phyloP scores from a whole-genome alignment of 202 grass and related monocot species.

The Schoenoplectus triqueter region DNA sequence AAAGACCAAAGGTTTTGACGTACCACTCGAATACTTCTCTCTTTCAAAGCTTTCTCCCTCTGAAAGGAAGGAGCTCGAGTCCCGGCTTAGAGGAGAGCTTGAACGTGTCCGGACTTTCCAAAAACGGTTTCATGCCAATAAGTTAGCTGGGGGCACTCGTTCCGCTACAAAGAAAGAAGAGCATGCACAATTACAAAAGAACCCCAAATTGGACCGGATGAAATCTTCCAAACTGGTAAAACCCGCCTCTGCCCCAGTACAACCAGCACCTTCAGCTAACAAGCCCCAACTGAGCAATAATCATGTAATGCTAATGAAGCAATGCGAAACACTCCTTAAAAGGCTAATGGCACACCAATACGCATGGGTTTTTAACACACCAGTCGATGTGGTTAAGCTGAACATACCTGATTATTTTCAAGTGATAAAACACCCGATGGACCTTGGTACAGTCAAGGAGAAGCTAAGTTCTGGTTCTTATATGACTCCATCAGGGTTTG shows the following conservation, averaged over 20 bases:
- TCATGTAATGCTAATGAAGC: constrained; percentile 54
- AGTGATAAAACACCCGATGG: constrained; percentile 88
- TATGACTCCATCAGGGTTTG: constrained; percentile 65
- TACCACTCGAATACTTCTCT: constrained; percentile 55
- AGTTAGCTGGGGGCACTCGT: constrained; percentile 25
- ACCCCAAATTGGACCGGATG: constrained; percentile 49
- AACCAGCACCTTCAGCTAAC: neutral
- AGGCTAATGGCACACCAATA: constrained; percentile 60
- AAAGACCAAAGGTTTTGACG: constrained; percentile 48
- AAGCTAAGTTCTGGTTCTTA: constrained; percentile 66
- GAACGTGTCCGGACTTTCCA: constrained; percentile 56
- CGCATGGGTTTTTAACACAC: constrained; percentile 61
- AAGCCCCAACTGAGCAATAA: constrained; percentile 53
- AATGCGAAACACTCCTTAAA: constrained; percentile 80
- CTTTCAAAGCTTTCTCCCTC: constrained; percentile 54
- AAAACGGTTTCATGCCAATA: constrained; percentile 52
- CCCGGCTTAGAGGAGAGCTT: constrained; percentile 63
- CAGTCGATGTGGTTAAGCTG: constrained; percentile 77
- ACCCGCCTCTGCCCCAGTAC: constrained; percentile 1
- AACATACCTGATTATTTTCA: constrained; percentile 91
- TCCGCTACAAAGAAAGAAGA: constrained; percentile 43
- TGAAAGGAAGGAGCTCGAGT: constrained; percentile 62
- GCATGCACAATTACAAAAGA: constrained; percentile 40
- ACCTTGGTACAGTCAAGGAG: constrained; percentile 85
- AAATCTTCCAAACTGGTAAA: constrained; percentile 54